Evolutionary conservation across 306 rosid genomes (phyloP), one percentile per base, ranked within the genome.

Genomic region (Acmispon strigosus): DNA sequence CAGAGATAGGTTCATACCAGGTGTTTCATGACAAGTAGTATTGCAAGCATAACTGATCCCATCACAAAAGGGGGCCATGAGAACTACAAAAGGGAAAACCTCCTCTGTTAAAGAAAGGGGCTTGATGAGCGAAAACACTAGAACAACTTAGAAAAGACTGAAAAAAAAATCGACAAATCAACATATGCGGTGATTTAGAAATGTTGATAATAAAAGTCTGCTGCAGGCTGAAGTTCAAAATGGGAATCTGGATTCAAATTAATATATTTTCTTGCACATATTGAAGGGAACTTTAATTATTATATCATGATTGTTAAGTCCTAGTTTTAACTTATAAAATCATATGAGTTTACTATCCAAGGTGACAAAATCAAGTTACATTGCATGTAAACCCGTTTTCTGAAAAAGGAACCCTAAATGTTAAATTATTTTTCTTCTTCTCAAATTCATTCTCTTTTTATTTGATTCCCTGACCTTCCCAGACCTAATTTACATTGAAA

Each of bases 51-150:
- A 64, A 77, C n/a, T 10, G 92, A 90, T 81, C 98, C 98, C 98
- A 89, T 84, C 73, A 89, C 81, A 81, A 94, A 94, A 72, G 98
- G 98, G 12, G 87, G 95, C 98, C 98, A 94, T 15, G 72, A 79
- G 79, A 94, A 94, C 98, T 94, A 73, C 79, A 87, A 78, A 84
- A 78, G 36, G 73, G 83, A 73, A 87, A 86, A 76, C 10, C 24
- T 69, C 52, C 37, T 62, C 39, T 10, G 53, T 73, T 75, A 75
- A 75, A 67, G 17, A 60, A 74, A 77, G 47, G 69, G 81, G 77
- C 59, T 52, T 48, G 58, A 76, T 17, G 55, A 70, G 77, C 56
- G 50, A 42, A 62, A 58, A 41, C 55, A 66, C 27, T 44, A 54
- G 27, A 43, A 69, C 17, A 45, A 10, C 65, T 74, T 43, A 49